Conservation (phyloP, 176 grass and related monocot species). For the Aechmea fasciata region DNA sequence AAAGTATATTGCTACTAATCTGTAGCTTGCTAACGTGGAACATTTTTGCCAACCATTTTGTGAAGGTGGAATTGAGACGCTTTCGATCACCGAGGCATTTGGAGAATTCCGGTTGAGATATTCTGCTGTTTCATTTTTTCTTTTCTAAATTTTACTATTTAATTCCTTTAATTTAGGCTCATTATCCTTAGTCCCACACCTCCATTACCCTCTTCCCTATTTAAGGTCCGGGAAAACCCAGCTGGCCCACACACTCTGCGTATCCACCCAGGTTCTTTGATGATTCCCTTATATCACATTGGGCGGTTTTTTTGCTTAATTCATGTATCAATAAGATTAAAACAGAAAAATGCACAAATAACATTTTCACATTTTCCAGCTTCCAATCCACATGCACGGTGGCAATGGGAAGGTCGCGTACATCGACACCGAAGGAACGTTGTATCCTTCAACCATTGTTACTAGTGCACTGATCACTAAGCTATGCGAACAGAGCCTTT, state of each 20-base stretch:
- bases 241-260: slow-evolving; percentile 69
- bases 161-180: background rate
- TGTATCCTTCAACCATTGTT: slow-evolving; percentile 45
- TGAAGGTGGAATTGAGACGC: slow-evolving; percentile 91
- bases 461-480: slow-evolving; percentile 4
- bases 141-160: background rate
- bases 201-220: background rate
- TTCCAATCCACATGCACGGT: slow-evolving; percentile 76
- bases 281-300: background rate
- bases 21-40: slow-evolving; percentile 6
- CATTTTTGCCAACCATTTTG: slow-evolving; percentile 15
- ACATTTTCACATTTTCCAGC: slow-evolving; percentile 29
- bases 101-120: slow-evolving; percentile 71
- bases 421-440: slow-evolving; percentile 43
- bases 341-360: background rate
- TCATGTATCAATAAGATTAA: background rate
- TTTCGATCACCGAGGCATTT: slow-evolving; percentile 79
- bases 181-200: background rate
- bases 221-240: slow-evolving; percentile 82
- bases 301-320: background rate
- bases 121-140: slow-evolving; percentile 4
- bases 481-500: background rate
- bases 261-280: slow-evolving; percentile 56
- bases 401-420: slow-evolving; percentile 91
- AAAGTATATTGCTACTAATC: no score